These are phyloP conservation scores for Pseudozyma sp. DNA, from an alignment of 1,284 basidiomycete species.

Conservation along the genomic window DNA sequence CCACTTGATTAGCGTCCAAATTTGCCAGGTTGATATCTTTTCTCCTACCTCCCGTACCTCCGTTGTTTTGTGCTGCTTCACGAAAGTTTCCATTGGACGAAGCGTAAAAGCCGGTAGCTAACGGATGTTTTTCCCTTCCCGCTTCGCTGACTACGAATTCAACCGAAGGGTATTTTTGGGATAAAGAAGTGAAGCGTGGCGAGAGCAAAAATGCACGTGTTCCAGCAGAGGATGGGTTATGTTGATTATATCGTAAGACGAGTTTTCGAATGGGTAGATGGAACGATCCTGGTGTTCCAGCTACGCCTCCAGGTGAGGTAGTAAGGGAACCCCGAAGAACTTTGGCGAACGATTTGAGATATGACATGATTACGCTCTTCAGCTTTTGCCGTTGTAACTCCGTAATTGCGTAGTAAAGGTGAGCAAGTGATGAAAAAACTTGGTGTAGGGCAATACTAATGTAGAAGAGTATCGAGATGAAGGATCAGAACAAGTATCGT, in stretches of 20 bases:
- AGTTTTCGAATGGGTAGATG: constrained; percentile 39
- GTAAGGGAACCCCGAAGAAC: constrained; percentile 33
- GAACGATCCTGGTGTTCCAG: constrained; percentile 18
- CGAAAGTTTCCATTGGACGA: neutral
- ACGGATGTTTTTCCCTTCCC: constrained; percentile 16
- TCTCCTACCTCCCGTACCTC: neutral
- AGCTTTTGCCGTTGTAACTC: too few relatives aligned
- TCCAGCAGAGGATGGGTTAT: constrained; percentile 23
- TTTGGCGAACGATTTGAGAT: constrained; percentile 36
- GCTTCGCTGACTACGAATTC: constrained; percentile 39
- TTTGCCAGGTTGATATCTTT: constrained; percentile 42
- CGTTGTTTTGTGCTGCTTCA: neutral
- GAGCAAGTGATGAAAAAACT: too few relatives aligned
- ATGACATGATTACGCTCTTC: constrained; percentile 23
- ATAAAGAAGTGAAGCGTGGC: constrained; percentile 1
- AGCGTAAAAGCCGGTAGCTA: constrained; percentile 24
- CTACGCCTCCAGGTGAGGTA: constrained; percentile 2
- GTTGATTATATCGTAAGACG: constrained; percentile 35
- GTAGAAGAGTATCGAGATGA: neutral
- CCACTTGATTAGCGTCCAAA: constrained; percentile 29
- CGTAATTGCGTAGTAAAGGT: too few relatives aligned
- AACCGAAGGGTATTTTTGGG: constrained; percentile 18
- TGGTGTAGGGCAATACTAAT: neutral
- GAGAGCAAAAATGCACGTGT: constrained; percentile 22
- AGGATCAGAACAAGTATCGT: neutral